Percentiles rank a stretch among this genome's conserved stretches.
These are phyloP conservation scores for Ascochyta pisi DNA, from an alignment of 2,329 filamentous ascomycete genomes.

Conservation along the genomic window DNA sequence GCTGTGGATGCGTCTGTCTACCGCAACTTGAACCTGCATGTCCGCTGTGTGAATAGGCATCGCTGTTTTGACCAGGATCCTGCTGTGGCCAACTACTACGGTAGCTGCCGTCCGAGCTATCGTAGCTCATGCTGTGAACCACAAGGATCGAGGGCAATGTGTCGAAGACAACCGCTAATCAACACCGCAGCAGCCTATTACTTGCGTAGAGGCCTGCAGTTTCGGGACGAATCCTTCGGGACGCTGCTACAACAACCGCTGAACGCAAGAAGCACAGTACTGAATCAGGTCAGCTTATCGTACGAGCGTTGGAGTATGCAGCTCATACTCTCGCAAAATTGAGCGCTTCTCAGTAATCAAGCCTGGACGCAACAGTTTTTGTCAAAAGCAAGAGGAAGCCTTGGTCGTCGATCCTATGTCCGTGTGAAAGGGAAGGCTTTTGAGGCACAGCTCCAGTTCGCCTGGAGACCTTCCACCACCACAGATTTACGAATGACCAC, in stretches of 20 bases:
- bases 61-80: neutral
- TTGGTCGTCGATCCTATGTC: conserved; percentile 3
- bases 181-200: neutral
- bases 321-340: neutral
- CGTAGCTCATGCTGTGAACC: conserved; percentile 5
- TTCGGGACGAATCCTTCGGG: neutral
- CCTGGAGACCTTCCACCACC: neutral
- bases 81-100: conserved; percentile 2
- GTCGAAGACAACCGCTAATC: neutral
- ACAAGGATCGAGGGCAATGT: neutral
- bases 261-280: neutral
- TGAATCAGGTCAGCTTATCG: neutral
- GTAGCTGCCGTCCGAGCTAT: neutral
- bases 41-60: neutral
- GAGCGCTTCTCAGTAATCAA: neutral
- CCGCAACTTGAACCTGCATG: neutral
- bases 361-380: neutral
- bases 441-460: conserved; percentile 13
- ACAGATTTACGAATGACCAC: conserved; percentile 10
- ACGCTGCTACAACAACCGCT: conserved; percentile 3
- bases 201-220: neutral
- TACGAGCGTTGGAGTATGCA: too few species aligned
- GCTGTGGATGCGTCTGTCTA: neutral
- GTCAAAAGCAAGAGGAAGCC: neutral
- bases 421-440: neutral